phyloP scores from a whole-genome alignment of 148 eudicot species.

The Diospyros lotus region DNA sequence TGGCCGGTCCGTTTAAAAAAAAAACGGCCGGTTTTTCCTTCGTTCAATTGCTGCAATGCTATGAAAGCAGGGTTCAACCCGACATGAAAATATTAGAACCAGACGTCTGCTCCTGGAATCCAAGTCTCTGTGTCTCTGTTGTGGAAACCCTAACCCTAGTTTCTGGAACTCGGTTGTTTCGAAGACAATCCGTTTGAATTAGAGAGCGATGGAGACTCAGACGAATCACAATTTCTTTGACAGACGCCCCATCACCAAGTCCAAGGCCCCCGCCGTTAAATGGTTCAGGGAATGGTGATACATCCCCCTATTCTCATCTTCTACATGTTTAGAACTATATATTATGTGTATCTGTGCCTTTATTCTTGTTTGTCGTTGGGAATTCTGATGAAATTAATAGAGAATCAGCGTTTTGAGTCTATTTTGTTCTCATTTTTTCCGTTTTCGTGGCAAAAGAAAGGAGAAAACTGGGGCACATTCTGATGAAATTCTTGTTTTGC shows the following conservation, averaged over 20 bases:
- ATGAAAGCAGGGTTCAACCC: neutral
- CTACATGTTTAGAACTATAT: neutral
- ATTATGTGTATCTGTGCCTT: neutral
- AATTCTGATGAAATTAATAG: neutral
- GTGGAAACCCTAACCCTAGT: slow-evolving; percentile 11
- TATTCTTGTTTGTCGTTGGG: neutral
- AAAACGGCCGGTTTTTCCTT: neutral
- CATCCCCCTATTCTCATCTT: neutral
- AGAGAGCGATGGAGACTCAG: slow-evolving; percentile 45
- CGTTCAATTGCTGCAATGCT: neutral
- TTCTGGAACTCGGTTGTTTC: neutral
- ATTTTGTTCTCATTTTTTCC: too few species aligned
- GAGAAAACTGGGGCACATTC: neutral
- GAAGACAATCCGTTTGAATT: neutral
- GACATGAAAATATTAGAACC: neutral
- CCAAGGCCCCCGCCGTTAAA: slow-evolving; percentile 69
- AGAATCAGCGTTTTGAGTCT: neutral
- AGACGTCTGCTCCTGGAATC: neutral
- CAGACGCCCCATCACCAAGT: slow-evolving; percentile 66
- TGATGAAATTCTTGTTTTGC: neutral
- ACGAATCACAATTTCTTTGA: slow-evolving; percentile 50
- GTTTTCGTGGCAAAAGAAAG: neutral
- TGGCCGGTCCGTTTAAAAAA: neutral
- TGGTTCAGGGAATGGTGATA: slow-evolving; percentile 86
- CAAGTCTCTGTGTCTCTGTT: neutral